Evolutionary conservation across 1,139 yeast genomes (phyloP), one percentile per base, ranked within the genome.

Genomic region (Wickerhamomyces sp.): DNA sequence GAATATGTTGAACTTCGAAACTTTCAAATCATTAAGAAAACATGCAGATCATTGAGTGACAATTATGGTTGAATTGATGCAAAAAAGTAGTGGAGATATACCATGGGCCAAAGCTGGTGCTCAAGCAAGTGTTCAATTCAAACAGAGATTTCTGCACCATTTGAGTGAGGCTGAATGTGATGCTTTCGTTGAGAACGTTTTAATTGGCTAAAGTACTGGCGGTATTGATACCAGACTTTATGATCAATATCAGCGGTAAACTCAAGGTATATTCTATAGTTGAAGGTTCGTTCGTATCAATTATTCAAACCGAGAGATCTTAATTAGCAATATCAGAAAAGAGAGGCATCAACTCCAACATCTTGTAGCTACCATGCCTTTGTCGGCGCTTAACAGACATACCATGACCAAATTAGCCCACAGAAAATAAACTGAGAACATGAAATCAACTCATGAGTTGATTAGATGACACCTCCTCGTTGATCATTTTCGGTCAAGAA

Each of bases 251-350:
- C 99, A 93, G 67, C 69, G 93, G 64, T 68, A 90, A 43, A 90
- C 98, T 0, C 99, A 93, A 65, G 99, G 99, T 37, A 93, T 91
- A 29, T n/a, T n/a, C n/a, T 90, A 88, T 63, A 83, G 84, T 58
- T 81, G 47, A 51, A 37, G n/a, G 10, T 10, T 29, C 10, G n/a
- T n/a, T n/a, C n/a, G n/a, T n/a, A n/a, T n/a, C n/a, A n/a, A n/a
- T n/a, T n/a, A n/a, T n/a, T n/a, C n/a, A n/a, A n/a, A n/a, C 23
- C 4, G 23, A 5, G 23, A 18, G 23, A 18, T 18, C 23, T 18
- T 5, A 18, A 18, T 18, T 18, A 18, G 5, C 23, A 18, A 18
- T 18, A 5, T 18, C 5, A 5, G 23, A 18, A 18, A 18, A 4
- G 23, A 18, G 23, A 18, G 23, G 5, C 23, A 18, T 18, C 23